Evolutionary conservation across 2,329 filamentous ascomycete species (phyloP).

Genomic region (Colletotrichum coccodes): DNA sequence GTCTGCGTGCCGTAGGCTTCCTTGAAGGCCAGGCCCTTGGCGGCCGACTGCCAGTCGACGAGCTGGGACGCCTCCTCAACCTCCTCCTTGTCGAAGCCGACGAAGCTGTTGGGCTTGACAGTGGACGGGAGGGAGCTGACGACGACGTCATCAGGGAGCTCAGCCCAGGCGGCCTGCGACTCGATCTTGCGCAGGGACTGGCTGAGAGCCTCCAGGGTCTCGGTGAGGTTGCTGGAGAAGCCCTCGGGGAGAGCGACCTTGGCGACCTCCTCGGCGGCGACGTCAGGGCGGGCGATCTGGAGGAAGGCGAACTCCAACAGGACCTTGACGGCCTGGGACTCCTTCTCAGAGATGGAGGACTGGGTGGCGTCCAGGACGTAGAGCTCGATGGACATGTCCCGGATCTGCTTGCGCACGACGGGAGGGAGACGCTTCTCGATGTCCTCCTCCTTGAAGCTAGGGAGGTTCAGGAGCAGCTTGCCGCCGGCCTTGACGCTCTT

Average conservation of each 20-base stretch:
- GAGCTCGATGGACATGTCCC: constrained; percentile 76
- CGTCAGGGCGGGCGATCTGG: constrained; percentile 75
- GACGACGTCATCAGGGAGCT: constrained; percentile 68
- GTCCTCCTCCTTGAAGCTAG: constrained; percentile 87
- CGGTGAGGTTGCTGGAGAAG: constrained; percentile 58
- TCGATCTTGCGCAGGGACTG: constrained; percentile 79
- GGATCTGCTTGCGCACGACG: constrained; percentile 76
- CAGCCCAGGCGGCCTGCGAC: constrained; percentile 83
- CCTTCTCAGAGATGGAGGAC: constrained; percentile 74
- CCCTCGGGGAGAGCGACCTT: constrained; percentile 71
- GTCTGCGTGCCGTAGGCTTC: constrained; percentile 85
- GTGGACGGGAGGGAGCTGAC: constrained; percentile 66
- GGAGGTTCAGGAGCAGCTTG: constrained; percentile 79
- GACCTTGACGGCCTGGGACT: constrained; percentile 69
- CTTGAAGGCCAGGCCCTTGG: constrained; percentile 92
- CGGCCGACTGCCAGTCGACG: constrained; percentile 83
- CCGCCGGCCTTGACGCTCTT: constrained; percentile 76
- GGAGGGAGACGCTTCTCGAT: constrained; percentile 86
- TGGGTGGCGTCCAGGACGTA: constrained; percentile 79
- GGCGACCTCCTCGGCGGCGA: constrained; percentile 69
- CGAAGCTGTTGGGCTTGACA: constrained; percentile 84
- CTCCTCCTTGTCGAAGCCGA: constrained; percentile 80
- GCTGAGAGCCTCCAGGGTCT: constrained; percentile 74
- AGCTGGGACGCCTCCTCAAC: constrained; percentile 72
- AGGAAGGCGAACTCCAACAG: constrained; percentile 87